Evolutionary conservation across 495 filamentous ascomycete genomes (phyloP).

Genomic region (Talaromyces liani): DNA sequence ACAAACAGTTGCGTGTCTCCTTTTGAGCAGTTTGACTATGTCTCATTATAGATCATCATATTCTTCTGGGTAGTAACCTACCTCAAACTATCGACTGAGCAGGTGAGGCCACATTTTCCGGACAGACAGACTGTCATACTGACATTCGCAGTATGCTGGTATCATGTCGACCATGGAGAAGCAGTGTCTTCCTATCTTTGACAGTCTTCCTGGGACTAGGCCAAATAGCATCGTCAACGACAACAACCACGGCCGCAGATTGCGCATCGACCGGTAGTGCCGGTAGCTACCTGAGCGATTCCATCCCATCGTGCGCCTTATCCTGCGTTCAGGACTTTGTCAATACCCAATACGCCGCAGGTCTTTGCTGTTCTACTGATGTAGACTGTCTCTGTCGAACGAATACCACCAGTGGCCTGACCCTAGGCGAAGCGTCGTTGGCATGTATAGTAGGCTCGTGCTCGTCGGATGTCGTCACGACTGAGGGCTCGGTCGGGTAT

Average conservation of each 20-base stretch:
- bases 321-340: conserved; percentile 57
- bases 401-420: conserved; percentile 53
- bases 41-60: conserved; percentile 1
- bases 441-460: conserved; percentile 51
- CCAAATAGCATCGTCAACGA: neutral
- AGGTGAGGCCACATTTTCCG: neutral
- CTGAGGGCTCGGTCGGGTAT: conserved; percentile 34
- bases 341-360: conserved; percentile 44
- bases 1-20: neutral
- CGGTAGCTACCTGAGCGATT: conserved; percentile 17
- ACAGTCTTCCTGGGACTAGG: conserved; percentile 5
- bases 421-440: conserved; percentile 60
- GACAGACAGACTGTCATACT: conserved; percentile 18
- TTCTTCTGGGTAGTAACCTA: conserved; percentile 5
- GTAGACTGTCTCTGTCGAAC: conserved; percentile 57
- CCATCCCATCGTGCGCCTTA: conserved; percentile 59
- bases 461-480: conserved; percentile 15
- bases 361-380: conserved; percentile 39
- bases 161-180: conserved; percentile 19
- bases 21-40: conserved; percentile 3
- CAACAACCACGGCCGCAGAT: neutral
- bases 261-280: neutral
- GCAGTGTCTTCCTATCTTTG: conserved; percentile 5
- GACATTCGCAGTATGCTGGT: conserved; percentile 27
- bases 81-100: neutral